Conservation (phyloP, 129 eudicot genomes). For the Centrapalus pauciflorus region DNA sequence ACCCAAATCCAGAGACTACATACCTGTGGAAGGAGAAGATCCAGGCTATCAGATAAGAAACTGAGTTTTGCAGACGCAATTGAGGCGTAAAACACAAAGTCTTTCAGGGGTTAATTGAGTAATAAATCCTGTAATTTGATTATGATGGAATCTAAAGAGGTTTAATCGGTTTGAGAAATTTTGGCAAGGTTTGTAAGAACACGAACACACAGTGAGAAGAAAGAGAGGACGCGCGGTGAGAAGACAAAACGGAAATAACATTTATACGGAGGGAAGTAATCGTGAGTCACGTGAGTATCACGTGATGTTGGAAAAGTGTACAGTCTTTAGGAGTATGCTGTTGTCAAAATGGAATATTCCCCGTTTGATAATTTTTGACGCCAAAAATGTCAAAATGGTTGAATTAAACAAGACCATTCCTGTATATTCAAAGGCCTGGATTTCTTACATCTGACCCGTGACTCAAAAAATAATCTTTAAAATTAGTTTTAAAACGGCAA, state of each 20-base stretch:
- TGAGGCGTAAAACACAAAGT: neutral
- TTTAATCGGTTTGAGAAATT: neutral
- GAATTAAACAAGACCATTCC: neutral
- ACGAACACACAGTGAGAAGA: neutral
- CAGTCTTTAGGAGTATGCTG: neutral
- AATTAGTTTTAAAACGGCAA: no score
- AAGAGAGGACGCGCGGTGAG: neutral
- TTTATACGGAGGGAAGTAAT: conserved; percentile 3
- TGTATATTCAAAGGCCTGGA: no score
- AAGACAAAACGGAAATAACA: neutral
- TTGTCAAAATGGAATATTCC: conserved; percentile 13
- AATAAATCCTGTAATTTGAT: neutral
- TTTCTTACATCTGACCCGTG: no score
- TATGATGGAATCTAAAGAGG: neutral
- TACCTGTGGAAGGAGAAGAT: conserved; percentile 6
- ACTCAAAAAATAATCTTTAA: no score
- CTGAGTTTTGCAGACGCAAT: neutral
- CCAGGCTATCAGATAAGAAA: neutral
- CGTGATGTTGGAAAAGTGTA: conserved; percentile 9
- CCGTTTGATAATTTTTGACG: conserved; percentile 22
- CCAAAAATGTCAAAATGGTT: conserved; percentile 8
- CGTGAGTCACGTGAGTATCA: conserved; percentile 12
- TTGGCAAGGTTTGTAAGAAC: neutral
- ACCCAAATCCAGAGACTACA: neutral
- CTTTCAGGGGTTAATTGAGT: neutral